Evolutionary conservation across 768 basidiomycete species (phyloP).

Genomic region (Clitopilus hobsonii): DNA sequence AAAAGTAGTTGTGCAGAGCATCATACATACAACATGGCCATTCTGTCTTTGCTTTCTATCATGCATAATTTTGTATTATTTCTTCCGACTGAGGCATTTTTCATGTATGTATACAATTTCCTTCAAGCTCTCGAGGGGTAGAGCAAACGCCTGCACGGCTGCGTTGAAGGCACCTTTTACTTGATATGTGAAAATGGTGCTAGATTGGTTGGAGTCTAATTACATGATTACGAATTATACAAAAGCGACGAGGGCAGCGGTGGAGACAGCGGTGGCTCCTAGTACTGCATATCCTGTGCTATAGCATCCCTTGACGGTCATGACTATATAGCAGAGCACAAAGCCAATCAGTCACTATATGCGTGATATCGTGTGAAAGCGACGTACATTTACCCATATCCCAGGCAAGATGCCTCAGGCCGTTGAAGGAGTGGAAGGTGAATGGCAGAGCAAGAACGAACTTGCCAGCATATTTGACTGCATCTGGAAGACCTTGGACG

Average conservation of each 20-base stretch:
- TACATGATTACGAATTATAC: background rate
- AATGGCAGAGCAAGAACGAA: constrained; percentile 80
- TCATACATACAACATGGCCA: background rate
- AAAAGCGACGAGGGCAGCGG: constrained; percentile 52
- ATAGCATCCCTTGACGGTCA: constrained; percentile 79
- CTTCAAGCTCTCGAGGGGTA: too few species aligned
- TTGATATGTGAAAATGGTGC: too few species aligned
- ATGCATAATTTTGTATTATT: background rate
- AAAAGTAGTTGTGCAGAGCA: background rate
- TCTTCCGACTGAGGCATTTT: background rate
- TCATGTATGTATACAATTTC: background rate
- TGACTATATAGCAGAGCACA: constrained; percentile 42
- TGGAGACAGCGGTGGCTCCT: constrained; percentile 71
- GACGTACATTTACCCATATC: constrained; percentile 83
- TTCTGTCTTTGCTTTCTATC: background rate
- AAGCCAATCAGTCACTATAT: too few species aligned
- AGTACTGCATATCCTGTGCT: constrained; percentile 79
- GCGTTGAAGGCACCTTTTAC: too few species aligned
- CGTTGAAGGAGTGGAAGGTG: constrained; percentile 88
- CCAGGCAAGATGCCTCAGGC: constrained; percentile 87
- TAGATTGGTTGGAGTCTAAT: background rate
- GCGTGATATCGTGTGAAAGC: too few species aligned
- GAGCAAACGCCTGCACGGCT: too few species aligned
- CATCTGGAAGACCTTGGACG: constrained; percentile 67
- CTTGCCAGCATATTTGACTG: constrained; percentile 74